A percentile compares a stretch with the other conserved stretches of the same genome.
Conservation (phyloP, 1,139 yeast genomes). For the Debaryomyces sp. region DNA sequence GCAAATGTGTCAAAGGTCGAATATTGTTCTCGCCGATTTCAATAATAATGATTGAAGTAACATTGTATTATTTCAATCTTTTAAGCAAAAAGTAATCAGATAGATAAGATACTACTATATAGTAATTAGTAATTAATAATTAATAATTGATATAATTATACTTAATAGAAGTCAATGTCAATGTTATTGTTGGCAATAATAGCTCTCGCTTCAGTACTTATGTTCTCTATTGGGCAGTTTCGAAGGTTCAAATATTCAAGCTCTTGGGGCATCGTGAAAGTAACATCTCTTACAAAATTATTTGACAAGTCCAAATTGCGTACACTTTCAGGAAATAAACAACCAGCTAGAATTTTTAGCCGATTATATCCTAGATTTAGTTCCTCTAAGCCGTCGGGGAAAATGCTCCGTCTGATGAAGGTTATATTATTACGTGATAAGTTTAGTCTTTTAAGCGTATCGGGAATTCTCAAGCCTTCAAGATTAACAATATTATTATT, state of each 20-base stretch:
- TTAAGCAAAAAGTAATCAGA: not conserved
- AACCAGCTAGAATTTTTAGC: slow-evolving; percentile 1
- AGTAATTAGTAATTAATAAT: not conserved
- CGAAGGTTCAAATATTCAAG: slow-evolving; percentile 4
- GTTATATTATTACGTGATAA: slow-evolving; percentile 7
- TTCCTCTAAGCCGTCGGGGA: slow-evolving; percentile 2
- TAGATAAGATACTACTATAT: not conserved
- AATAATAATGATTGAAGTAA: not conserved
- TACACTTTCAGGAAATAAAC: slow-evolving; percentile 4
- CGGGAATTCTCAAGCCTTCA: slow-evolving; percentile 6
- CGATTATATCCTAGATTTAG: slow-evolving; percentile 6
- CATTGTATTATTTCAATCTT: not conserved
- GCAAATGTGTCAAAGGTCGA: slow-evolving; percentile 59
- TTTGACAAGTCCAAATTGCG: slow-evolving; percentile 6
- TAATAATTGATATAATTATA: not conserved
- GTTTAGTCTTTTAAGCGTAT: slow-evolving; percentile 1
- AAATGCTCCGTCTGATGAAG: not conserved
- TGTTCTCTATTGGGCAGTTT: not conserved
- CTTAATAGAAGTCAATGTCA: not conserved
- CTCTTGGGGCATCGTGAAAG: slow-evolving; percentile 5
- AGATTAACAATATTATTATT: slow-evolving; percentile 2
- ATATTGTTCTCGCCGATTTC: slow-evolving; percentile 34
- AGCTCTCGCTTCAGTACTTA: not conserved
- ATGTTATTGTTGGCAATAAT: not conserved
- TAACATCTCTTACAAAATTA: slow-evolving; percentile 7